phyloP scores from a whole-genome alignment of 1,139 yeast species.

The Kluyveromyces marxianus region DNA sequence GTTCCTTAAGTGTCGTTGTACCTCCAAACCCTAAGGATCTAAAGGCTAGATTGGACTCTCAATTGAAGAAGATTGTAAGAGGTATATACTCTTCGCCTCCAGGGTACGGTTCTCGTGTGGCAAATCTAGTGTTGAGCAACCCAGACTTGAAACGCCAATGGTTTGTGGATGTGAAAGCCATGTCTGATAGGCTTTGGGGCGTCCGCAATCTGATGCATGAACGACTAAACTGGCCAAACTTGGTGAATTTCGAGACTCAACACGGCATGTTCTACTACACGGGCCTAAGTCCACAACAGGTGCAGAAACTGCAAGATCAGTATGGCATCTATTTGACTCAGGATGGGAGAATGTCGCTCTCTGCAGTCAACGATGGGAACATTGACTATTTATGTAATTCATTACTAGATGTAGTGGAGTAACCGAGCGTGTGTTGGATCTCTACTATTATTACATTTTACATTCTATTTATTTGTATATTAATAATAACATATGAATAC shows the following conservation, averaged over 20 bases:
- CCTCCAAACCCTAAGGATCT: slow-evolving; percentile 9
- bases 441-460: not conserved
- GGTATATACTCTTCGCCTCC: slow-evolving; percentile 93
- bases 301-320: slow-evolving; percentile 57
- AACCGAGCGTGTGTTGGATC: not conserved
- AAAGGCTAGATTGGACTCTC: slow-evolving; percentile 53
- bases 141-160: slow-evolving; percentile 60
- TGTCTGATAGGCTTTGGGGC: slow-evolving; percentile 68
- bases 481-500: not conserved
- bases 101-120: slow-evolving; percentile 86
- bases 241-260: slow-evolving; percentile 50
- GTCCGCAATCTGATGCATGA: slow-evolving; percentile 53
- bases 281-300: slow-evolving; percentile 67
- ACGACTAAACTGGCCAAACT: slow-evolving; percentile 76
- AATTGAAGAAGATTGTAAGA: slow-evolving; percentile 63
- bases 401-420: slow-evolving; percentile 9
- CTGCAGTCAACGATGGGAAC: slow-evolving; percentile 76
- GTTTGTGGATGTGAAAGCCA: slow-evolving; percentile 67
- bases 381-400: slow-evolving; percentile 48
- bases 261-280: slow-evolving; percentile 97
- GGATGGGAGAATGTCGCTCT: slow-evolving; percentile 88
- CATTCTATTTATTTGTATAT: not conserved
- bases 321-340: slow-evolving; percentile 76
- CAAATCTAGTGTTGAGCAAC: slow-evolving; percentile 62
- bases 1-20: slow-evolving; percentile 47